Evolutionary conservation across 2,329 filamentous ascomycete species (phyloP), one percentile per base, ranked within the genome.

Genomic region (Bipolaris zeicola): DNA sequence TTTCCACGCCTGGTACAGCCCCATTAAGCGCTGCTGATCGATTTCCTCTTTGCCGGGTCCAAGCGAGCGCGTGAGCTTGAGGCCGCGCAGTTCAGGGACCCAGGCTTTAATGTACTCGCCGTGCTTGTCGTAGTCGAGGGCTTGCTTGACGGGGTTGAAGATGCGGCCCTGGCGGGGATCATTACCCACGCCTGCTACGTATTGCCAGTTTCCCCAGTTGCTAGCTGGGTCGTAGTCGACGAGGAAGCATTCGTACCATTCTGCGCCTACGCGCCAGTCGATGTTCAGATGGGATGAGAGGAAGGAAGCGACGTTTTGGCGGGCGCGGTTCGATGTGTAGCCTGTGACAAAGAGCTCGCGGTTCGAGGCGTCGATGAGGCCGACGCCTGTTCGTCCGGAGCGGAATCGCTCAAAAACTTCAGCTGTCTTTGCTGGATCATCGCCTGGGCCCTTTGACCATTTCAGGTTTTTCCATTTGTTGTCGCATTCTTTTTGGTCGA

Each of bases 201-300:
- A 94, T 72, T 92, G 89, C 90, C 90, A 93, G 66, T 92, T 92
- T 8, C 87, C 87, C 89, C 89, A 94, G 64, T 93, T 93, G 57
- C 83, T 89, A 13, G 84, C 86, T 0, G 89, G 82, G 64, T 94
- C 90, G 70, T 93, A 92, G 70, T 95, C 91, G 28, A 88, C 80
- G 3, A 93, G 80, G 68, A 89, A 78, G 69, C 83, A 85, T 71
- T 94, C 90, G 68, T 93, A 94, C 89, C 89, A 94, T 71, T 93
- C 90, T 0, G 90, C 91, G 0, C 90, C 91, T 13, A 90, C 82
- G 0, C 89, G 84, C 91, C 91, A 95, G 73, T 94, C 90, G 20
- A 94, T 86, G 1, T 82, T 82, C 3, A 93, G 78, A 58, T 91
- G 89, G 63, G 91, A 91, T 0, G 89, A 77, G 1, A 93, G 78